Percentiles rank a stretch among this genome's conserved stretches.
These are phyloP conservation scores for Pseudomassariella vexata DNA, from an alignment of 2,329 filamentous ascomycete species.

Conservation along the genomic window DNA sequence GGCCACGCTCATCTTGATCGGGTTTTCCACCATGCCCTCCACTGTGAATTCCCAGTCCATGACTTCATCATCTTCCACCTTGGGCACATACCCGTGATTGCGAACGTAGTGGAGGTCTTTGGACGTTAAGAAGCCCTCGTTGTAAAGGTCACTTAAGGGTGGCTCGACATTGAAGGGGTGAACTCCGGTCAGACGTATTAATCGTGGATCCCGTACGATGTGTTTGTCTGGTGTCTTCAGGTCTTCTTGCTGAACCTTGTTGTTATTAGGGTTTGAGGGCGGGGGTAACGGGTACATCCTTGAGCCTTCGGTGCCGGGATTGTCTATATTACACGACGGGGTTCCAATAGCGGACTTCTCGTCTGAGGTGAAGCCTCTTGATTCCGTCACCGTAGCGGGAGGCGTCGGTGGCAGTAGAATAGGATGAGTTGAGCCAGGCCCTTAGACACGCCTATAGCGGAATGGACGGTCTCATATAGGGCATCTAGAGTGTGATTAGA, in stretches of 20 bases:
- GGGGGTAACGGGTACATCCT: constrained; percentile 63
- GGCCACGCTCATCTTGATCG: constrained; percentile 64
- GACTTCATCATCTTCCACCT: constrained; percentile 65
- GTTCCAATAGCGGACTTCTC: background rate
- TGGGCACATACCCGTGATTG: constrained; percentile 81
- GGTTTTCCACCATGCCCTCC: constrained; percentile 77
- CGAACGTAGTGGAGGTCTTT: constrained; percentile 87
- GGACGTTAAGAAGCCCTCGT: constrained; percentile 78
- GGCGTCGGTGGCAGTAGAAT: constrained; percentile 3
- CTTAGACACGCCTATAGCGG: no score
- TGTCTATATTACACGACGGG: constrained; percentile 10
- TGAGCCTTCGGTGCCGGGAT: constrained; percentile 10
- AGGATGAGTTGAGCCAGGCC: no score
- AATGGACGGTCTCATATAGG: no score
- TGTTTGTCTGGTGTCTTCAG: constrained; percentile 78
- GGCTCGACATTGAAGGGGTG: constrained; percentile 92
- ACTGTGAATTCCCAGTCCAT: constrained; percentile 77
- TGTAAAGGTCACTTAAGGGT: constrained; percentile 70
- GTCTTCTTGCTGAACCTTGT: constrained; percentile 66
- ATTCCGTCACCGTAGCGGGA: constrained; percentile 1
- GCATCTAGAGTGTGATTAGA: no score
- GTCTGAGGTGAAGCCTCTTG: constrained; percentile 3
- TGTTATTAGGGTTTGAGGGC: constrained; percentile 45
- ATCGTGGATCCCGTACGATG: constrained; percentile 70
- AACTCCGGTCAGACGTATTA: constrained; percentile 81